Percentiles rank a stretch among this genome's conserved stretches.
Evolutionary conservation across 257 asterid genomes (phyloP).

Genomic region (Solanum paucissectum): DNA sequence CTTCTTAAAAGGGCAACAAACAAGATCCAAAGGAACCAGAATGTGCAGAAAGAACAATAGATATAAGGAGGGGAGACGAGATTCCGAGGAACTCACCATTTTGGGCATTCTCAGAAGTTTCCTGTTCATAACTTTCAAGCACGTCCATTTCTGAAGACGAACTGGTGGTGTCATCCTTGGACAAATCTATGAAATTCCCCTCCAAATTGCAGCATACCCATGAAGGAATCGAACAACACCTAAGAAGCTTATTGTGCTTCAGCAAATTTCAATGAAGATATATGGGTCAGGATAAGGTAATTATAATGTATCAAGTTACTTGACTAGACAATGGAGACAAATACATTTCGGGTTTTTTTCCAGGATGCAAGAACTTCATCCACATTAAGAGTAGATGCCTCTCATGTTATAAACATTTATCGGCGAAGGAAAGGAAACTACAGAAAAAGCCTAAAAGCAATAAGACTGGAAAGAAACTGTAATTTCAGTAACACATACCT

Average conservation of each 20-base stretch:
- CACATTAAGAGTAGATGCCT: background rate
- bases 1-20: background rate
- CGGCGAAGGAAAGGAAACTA: background rate
- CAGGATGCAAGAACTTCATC: background rate
- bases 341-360: background rate
- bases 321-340: background rate
- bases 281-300: background rate
- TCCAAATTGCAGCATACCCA: conserved; percentile 90
- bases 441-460: background rate
- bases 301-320: background rate
- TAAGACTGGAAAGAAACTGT: background rate
- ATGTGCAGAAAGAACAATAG: background rate
- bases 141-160: conserved; percentile 87
- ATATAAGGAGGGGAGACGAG: background rate
- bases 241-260: conserved; percentile 59
- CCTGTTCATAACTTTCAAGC: conserved; percentile 44
- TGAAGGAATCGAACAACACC: conserved; percentile 50
- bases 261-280: conserved; percentile 2
- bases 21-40: background rate
- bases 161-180: conserved; percentile 42
- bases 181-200: conserved; percentile 36
- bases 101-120: conserved; percentile 18
- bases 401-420: background rate
- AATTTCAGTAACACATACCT: conserved; percentile 31
- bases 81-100: conserved; percentile 17